A percentile compares a stretch with the other conserved stretches of the same genome.
Evolutionary conservation across 306 rosid genomes (phyloP).

Genomic region (Herpetospermum pedunculosum): DNA sequence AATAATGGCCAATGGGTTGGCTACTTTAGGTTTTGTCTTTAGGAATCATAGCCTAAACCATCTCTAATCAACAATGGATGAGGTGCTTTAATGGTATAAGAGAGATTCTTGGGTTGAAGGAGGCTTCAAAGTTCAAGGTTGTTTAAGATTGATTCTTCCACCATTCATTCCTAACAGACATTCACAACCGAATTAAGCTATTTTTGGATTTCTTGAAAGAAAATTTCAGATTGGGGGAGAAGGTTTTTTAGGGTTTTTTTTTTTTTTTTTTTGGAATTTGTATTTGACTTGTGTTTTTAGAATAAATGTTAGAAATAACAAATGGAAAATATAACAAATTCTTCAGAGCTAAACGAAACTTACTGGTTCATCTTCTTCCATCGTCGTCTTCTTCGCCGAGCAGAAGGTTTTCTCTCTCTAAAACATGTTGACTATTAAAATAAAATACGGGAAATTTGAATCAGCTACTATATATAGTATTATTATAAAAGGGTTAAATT

Average conservation of each 20-base stretch:
- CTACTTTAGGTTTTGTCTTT: conserved; percentile 7
- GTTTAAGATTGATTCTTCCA: neutral
- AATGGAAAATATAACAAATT: too few relatives aligned
- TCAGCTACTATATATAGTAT: too few relatives aligned
- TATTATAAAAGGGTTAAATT: too few relatives aligned
- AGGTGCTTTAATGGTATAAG: conserved; percentile 7
- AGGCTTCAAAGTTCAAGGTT: neutral
- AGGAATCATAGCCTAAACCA: conserved; percentile 15
- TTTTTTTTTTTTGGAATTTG: neutral
- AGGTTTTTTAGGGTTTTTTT: neutral
- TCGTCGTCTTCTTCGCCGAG: neutral
- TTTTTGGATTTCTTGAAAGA: neutral
- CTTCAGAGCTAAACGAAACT: too few relatives aligned
- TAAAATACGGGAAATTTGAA: too few relatives aligned
- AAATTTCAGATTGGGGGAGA: neutral
- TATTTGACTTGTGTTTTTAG: neutral
- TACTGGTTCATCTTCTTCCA: neutral
- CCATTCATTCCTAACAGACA: neutral
- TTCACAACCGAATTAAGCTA: neutral
- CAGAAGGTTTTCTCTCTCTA: too few relatives aligned
- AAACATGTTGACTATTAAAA: too few relatives aligned
- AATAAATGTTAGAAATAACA: neutral
- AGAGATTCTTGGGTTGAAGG: conserved; percentile 5
- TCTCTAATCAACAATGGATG: conserved; percentile 14
- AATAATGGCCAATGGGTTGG: neutral